phyloP scores from a whole-genome alignment of 331 rosid species.

The Quercus lobata region DNA sequence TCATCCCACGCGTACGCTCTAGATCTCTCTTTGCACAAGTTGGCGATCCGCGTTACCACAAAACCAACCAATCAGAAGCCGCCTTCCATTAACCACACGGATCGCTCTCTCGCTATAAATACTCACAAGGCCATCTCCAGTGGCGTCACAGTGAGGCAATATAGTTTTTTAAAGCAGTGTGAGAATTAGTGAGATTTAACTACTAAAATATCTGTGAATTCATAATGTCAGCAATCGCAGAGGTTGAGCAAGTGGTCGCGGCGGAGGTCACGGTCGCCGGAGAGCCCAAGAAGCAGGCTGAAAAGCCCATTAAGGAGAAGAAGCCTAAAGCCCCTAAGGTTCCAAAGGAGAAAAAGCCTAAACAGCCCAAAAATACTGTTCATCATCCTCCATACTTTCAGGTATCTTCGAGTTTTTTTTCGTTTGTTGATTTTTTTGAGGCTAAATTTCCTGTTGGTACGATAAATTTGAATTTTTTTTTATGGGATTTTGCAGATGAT shows the following conservation, averaged over 20 bases:
- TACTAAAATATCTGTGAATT: not conserved
- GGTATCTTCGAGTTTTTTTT: constrained; percentile 22
- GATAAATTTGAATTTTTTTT: too few species aligned
- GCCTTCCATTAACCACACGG: constrained; percentile 1
- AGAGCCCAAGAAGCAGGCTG: constrained; percentile 24
- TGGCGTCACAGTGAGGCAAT: not conserved
- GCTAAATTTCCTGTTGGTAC: not conserved
- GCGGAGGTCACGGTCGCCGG: constrained; percentile 25
- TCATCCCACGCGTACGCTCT: constrained; percentile 53
- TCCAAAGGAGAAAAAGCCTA: constrained; percentile 55
- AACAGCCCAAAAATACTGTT: constrained; percentile 46
- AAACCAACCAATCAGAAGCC: constrained; percentile 32
- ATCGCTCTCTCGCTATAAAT: constrained; percentile 29
- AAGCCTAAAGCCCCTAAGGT: constrained; percentile 42
- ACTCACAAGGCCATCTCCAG: not conserved
- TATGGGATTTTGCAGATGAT: constrained; percentile 52
- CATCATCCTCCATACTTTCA: constrained; percentile 82
- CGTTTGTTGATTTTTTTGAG: not conserved
- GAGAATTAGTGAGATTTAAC: too few species aligned
- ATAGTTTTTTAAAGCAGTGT: too few species aligned
- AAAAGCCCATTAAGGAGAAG: constrained; percentile 43
- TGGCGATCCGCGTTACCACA: constrained; percentile 31
- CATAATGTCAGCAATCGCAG: constrained; percentile 46
- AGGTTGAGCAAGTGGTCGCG: constrained; percentile 17
- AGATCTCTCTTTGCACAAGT: constrained; percentile 22